Base-by-base conservation (phyloP, 2,329 filamentous ascomycete genomes). In the Gremmenia infestans region DNA sequence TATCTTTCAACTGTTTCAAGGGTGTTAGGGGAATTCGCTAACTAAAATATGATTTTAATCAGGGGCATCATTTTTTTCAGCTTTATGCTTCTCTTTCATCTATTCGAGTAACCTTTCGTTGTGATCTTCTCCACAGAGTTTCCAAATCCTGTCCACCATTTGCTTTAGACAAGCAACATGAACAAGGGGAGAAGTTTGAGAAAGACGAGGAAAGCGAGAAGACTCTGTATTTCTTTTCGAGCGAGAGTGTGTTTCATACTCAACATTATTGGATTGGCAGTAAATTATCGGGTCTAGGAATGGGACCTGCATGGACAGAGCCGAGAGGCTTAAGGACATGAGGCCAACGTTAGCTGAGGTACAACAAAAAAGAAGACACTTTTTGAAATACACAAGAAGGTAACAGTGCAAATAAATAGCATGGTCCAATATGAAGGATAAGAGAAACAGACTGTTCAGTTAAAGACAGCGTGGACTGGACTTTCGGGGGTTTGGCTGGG, bases 211-310 rank as follows among this genome's bases (percentile, higher is more conserved):
- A 32, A 32, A 11, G 28, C 28, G 8, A 32, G 8, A 9, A 32
- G 28, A 32, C 8, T 11, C 3, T 11, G 28, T 8, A 9, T 9
- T 9, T 25, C 5, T 32, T 9, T 62, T 61, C 48, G 48, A 56
- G 23, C 40, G 15, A 35, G 59, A 61, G 48, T 53, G 47, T 28
- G 59, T 63, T 45, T 66, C 58, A 9, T 47, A 49, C 7, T 54
- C 43, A 9, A 56, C 60, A 1, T 70, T 68, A 45, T 25, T 69
- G 37, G 51, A 61, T 50, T 70, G 67, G 63, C 68, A 66, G 67
- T 63, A 67, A 52, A 60, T 50, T n/a, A 54, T 70, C 45, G 67
- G 69, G 49, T 60, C 52, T 11, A 60, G 62, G 65, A 3, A 52
- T 69, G n/a, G 56, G 67, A 32, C 58, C 63, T 23, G 49, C 60